Evolutionary conservation across 768 basidiomycete species (phyloP), one percentile per base, ranked within the genome.

Genomic region (Amanita thiersii): DNA sequence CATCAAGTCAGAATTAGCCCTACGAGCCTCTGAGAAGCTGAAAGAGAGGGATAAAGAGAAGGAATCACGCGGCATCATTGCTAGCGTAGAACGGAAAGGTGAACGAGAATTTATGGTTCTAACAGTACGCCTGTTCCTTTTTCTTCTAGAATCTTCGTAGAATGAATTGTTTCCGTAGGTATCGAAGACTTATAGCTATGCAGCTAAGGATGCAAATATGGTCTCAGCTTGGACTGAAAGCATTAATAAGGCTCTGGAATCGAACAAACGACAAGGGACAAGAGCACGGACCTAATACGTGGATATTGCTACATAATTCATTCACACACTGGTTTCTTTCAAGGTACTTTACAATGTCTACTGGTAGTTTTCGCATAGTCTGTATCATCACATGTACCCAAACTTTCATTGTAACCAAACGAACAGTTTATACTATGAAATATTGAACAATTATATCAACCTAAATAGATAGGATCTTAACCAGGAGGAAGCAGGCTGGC

Each of bases 401-500:
- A n/a, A 28, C 7, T 28, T 7, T 28, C 11, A 17, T 23, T 26
- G 24, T 42, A 34, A 14, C n/a, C n/a, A n/a, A 40, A 18, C 39
- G 33, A 28, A 28, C 26, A 28, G 6, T 28, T n/a, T n/a, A 7
- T n/a, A 7, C 26, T 28, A 28, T 9, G 21, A 14, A 7, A 32
- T 23, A n/a, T 35, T 17, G 12, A 18, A 12, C 17, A 30, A 39
- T 11, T 23, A 12, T 26, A 31, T 35, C 21, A 18, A 32, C n/a
- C n/a, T 21, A 33, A 20, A 26, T 33, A 20, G n/a, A 14, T 26
- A 33, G 34, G 18, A 15, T 14, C 44, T 71, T 70, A 99, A 58
- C 96, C 96, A 14, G 94, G 96, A 45, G 96, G 96, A 3, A 99
- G 80, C 30, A 96, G 68, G 52, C 84, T 91, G 4, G 90, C 83